A percentile compares a stretch with the other conserved stretches of the same genome.
These are phyloP conservation scores for Colletotrichum coccodes DNA, from an alignment of 2,329 filamentous ascomycete species.

Conservation along the genomic window DNA sequence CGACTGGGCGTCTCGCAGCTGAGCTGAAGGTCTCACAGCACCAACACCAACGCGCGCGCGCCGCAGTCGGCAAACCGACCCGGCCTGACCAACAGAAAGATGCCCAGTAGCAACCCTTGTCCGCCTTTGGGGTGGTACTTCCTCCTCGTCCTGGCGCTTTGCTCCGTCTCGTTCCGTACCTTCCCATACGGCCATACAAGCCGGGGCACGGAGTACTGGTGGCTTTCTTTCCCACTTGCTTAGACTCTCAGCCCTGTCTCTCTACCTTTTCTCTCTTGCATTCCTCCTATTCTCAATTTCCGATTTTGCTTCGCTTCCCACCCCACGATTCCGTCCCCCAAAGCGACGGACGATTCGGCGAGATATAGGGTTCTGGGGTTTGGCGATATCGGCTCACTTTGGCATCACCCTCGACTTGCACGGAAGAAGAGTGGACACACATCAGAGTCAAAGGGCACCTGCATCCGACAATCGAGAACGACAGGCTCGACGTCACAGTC, in stretches of 20 bases:
- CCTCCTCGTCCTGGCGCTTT: not conserved
- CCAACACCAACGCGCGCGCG: not conserved
- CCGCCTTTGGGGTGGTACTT: not conserved
- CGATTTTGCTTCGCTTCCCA: not conserved
- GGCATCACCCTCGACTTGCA: not conserved
- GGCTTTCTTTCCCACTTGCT: not conserved
- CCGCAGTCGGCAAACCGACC: constrained; percentile 19
- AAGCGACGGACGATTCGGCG: not conserved
- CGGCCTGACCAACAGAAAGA: constrained; percentile 22
- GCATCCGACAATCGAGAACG: not conserved
- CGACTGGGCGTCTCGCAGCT: constrained; percentile 7
- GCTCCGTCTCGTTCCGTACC: not conserved
- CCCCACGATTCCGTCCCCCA: too few species aligned
- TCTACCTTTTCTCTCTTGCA: not conserved
- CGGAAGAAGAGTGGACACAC: not conserved
- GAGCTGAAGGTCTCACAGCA: constrained; percentile 8
- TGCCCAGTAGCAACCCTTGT: not conserved
- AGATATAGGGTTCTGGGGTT: not conserved
- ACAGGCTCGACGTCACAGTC: not conserved
- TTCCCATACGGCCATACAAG: not conserved
- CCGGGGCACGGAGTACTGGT: not conserved
- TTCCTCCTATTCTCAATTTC: not conserved
- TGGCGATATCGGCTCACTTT: not conserved
- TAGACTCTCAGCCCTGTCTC: not conserved
- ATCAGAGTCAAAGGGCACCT: not conserved